Percentiles rank a stretch among this genome's conserved stretches.
phyloP scores from a whole-genome alignment of 2,329 filamentous ascomycete genomes.

The Beauveria asiatica region DNA sequence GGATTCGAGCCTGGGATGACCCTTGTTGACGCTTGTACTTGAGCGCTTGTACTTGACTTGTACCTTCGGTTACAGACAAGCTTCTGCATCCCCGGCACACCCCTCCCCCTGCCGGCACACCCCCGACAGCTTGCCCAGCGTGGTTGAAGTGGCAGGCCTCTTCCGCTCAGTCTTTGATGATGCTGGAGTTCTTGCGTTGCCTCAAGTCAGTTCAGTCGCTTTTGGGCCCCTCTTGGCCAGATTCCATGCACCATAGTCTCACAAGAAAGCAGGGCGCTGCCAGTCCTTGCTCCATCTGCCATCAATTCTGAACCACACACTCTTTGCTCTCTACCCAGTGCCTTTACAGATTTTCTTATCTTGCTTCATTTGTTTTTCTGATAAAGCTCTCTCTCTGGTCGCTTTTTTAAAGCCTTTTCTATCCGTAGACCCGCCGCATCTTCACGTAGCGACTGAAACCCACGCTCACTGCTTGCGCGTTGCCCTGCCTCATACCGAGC shows the following conservation, averaged over 20 bases:
- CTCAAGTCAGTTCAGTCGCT: background rate
- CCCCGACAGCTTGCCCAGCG: background rate
- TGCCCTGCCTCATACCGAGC: background rate
- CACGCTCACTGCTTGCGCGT: background rate
- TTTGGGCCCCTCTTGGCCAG: background rate
- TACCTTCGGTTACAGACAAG: slow-evolving; percentile 2
- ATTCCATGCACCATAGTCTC: background rate
- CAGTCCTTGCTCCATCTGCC: background rate
- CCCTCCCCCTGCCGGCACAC: background rate
- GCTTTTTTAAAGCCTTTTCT: background rate
- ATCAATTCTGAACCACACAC: background rate
- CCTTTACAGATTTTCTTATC: too few species aligned
- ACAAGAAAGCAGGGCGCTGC: background rate
- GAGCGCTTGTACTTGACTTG: background rate
- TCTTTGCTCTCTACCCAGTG: background rate
- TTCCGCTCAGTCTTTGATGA: slow-evolving; percentile 6
- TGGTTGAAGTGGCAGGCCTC: background rate
- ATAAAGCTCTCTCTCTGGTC: background rate
- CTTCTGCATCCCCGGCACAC: background rate
- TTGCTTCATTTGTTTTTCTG: background rate
- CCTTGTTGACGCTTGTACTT: background rate
- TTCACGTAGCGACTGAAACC: background rate
- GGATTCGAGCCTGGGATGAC: too few species aligned
- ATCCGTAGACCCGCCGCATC: background rate
- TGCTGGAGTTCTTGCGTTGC: background rate